These are phyloP conservation scores for Alternaria arborescens DNA, from an alignment of 2,329 filamentous ascomycete species.

Conservation along the genomic window DNA sequence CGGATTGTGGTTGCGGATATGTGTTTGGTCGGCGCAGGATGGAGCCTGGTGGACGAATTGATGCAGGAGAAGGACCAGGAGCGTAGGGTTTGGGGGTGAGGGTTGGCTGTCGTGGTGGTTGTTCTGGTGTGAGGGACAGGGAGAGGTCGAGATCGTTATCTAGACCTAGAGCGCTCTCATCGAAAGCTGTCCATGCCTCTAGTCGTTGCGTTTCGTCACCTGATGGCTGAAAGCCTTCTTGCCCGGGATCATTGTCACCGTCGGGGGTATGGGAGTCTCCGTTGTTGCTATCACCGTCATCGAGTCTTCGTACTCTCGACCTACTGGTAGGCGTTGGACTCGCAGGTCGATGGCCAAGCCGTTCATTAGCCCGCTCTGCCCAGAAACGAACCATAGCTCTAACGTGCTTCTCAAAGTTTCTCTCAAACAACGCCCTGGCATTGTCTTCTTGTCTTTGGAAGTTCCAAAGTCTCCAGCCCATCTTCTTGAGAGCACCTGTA, in stretches of 20 bases:
- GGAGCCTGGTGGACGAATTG: constrained; percentile 18
- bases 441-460: constrained; percentile 60
- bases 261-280: not conserved
- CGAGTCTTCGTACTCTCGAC: constrained; percentile 20
- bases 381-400: constrained; percentile 65
- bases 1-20: constrained; percentile 27
- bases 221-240: not conserved
- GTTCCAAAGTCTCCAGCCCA: constrained; percentile 67
- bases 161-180: constrained; percentile 42
- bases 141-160: constrained; percentile 41
- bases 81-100: constrained; percentile 9
- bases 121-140: constrained; percentile 39
- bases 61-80: constrained; percentile 8
- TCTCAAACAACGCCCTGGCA: constrained; percentile 61
- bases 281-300: not conserved
- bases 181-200: constrained; percentile 52
- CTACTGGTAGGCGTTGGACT: constrained; percentile 35
- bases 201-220: constrained; percentile 45
- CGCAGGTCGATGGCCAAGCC: constrained; percentile 30
- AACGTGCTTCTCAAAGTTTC: constrained; percentile 64
- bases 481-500: constrained; percentile 60
- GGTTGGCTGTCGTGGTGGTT: constrained; percentile 2
- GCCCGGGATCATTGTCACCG: constrained; percentile 9
- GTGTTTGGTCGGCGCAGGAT: constrained; percentile 25
- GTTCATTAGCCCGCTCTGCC: constrained; percentile 56